These are phyloP conservation scores for Monascus purpureus DNA, from an alignment of 495 filamentous ascomycete genomes.

Conservation along the genomic window DNA sequence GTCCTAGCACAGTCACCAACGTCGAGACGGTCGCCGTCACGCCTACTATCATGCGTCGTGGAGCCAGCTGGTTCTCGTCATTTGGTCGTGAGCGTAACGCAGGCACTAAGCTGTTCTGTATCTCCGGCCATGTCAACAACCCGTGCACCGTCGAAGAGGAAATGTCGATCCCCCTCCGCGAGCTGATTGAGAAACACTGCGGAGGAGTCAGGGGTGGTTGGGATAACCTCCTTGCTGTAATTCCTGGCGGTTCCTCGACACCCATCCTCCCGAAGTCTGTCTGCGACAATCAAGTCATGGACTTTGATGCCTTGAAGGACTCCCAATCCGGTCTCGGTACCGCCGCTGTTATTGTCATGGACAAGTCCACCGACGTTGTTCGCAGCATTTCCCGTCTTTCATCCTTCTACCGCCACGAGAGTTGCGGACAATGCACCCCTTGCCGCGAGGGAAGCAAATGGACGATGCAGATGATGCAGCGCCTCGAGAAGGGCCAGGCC, in stretches of 20 bases:
- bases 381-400: slow-evolving; percentile 83
- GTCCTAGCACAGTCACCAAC: slow-evolving; percentile 94
- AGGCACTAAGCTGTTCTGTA: slow-evolving; percentile 96
- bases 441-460: slow-evolving; percentile 96
- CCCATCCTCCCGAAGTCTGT: slow-evolving; percentile 79
- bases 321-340: slow-evolving; percentile 92
- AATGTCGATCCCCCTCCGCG: slow-evolving; percentile 89
- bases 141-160: slow-evolving; percentile 96
- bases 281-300: slow-evolving; percentile 94
- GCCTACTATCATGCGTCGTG: slow-evolving; percentile 89
- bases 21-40: slow-evolving; percentile 94
- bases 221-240: slow-evolving; percentile 92
- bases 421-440: slow-evolving; percentile 94
- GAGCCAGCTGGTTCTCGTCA: slow-evolving; percentile 77
- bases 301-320: slow-evolving; percentile 97
- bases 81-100: slow-evolving; percentile 92
- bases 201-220: slow-evolving; percentile 92
- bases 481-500: slow-evolving; percentile 82
- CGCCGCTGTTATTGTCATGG: slow-evolving; percentile 98
- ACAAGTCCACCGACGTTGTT: slow-evolving; percentile 92
- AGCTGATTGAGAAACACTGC: slow-evolving; percentile 95
- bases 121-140: slow-evolving; percentile 98
- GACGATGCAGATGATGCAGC: slow-evolving; percentile 96
- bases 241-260: slow-evolving; percentile 92
- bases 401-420: slow-evolving; percentile 97